Conservation (phyloP, 768 basidiomycete species). For the Tylopilus felleus region DNA sequence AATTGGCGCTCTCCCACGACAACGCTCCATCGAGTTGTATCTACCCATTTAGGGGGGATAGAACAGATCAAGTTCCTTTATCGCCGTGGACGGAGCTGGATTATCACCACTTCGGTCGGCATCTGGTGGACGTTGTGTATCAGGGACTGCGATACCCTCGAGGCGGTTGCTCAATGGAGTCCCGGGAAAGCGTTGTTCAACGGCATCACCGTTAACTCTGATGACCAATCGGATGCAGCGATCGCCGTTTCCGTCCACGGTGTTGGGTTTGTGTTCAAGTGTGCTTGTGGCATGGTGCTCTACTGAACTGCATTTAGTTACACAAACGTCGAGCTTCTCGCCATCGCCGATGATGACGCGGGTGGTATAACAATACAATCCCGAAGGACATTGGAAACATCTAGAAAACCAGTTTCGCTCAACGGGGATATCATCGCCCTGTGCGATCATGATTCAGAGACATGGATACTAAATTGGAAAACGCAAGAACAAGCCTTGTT, state of each 20-base stretch:
- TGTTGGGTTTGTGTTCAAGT: slow-evolving; percentile 40
- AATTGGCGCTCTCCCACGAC: slow-evolving; percentile 42
- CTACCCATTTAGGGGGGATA: slow-evolving; percentile 38
- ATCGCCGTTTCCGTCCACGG: slow-evolving; percentile 51
- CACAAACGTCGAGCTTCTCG: slow-evolving; percentile 29
- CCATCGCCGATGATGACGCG: slow-evolving; percentile 11
- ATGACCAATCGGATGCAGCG: slow-evolving; percentile 41
- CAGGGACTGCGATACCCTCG: slow-evolving; percentile 43
- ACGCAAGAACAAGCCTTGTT: slow-evolving; percentile 45
- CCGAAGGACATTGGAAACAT: slow-evolving; percentile 36
- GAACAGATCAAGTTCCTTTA: slow-evolving; percentile 54
- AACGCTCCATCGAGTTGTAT: slow-evolving; percentile 18
- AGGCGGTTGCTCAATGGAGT: slow-evolving; percentile 46
- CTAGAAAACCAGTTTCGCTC: slow-evolving; percentile 46
- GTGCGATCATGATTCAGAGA: slow-evolving; percentile 49
- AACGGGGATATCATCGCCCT: slow-evolving; percentile 51
- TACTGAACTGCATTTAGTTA: slow-evolving; percentile 19
- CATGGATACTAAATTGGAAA: slow-evolving; percentile 56
- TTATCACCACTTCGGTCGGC: slow-evolving; percentile 53
- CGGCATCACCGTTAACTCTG: slow-evolving; percentile 49
- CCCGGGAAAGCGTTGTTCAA: slow-evolving; percentile 51
- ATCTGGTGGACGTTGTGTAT: slow-evolving; percentile 59
- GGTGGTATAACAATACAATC: slow-evolving; percentile 28
- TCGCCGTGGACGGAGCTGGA: slow-evolving; percentile 39
- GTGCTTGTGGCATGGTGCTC: neutral